phyloP scores from a whole-genome alignment of 2,329 filamentous ascomycete genomes.

The Botrytis fabae region DNA sequence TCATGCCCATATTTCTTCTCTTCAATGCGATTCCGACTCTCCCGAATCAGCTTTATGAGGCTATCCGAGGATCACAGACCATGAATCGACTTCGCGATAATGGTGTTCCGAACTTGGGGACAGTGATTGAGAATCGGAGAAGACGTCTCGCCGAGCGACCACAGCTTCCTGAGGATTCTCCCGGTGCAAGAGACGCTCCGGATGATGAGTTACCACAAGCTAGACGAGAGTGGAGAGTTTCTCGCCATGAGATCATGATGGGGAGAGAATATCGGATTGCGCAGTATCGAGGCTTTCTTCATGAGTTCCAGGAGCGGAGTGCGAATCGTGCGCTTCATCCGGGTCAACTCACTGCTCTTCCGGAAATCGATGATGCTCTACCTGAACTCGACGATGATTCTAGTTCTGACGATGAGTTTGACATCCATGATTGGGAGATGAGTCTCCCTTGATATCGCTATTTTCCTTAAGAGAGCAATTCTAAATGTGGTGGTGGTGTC shows the following conservation, averaged over 20 bases:
- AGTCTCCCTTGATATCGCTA: not conserved
- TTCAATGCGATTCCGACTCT: accelerated
- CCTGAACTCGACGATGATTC: not conserved
- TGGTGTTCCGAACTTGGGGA: not conserved
- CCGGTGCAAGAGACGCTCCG: not conserved
- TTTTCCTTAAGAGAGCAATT: not conserved
- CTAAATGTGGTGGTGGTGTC: not conserved
- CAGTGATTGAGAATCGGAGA: not conserved
- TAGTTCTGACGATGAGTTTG: not conserved
- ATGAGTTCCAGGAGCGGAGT: not conserved
- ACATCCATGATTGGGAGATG: not conserved
- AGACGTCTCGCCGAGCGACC: not conserved
- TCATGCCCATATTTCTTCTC: not conserved
- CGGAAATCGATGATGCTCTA: not conserved
- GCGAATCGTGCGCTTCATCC: not conserved
- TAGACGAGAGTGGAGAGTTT: not conserved
- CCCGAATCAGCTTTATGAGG: not conserved
- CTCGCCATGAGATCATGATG: not conserved
- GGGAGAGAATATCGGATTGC: not conserved
- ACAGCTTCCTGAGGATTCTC: not conserved
- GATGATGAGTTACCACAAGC: no score
- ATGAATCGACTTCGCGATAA: not conserved
- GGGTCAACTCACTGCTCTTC: not conserved
- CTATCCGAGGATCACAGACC: no score
- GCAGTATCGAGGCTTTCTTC: not conserved